Conservation (phyloP, 2,329 filamentous ascomycete genomes). For the Aureobasidium musti region DNA sequence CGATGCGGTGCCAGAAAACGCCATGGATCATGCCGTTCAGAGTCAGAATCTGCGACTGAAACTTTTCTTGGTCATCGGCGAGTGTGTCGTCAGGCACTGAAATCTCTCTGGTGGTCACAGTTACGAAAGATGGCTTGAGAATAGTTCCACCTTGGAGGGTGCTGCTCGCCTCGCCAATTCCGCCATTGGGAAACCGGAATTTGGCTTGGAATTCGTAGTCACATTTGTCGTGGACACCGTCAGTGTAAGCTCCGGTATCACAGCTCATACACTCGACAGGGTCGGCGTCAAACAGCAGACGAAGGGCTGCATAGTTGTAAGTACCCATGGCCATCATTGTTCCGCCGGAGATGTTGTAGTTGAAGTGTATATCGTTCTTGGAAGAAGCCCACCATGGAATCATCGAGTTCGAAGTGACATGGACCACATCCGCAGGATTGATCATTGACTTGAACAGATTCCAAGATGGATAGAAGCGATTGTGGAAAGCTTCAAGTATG, state of each 20-base stretch:
- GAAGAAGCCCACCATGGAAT: conserved; percentile 27
- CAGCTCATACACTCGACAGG: neutral
- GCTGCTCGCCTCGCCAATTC: neutral
- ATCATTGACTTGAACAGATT: conserved; percentile 43
- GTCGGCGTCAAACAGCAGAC: neutral
- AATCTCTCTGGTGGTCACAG: neutral
- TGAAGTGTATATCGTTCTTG: conserved; percentile 44
- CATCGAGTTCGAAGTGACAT: neutral
- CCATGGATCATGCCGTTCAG: conserved; percentile 4
- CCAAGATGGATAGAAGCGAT: conserved; percentile 49
- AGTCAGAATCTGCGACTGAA: neutral
- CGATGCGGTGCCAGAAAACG: conserved; percentile 5
- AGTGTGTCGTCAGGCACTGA: neutral
- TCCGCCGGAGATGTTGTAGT: conserved; percentile 45
- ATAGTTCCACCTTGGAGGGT: neutral
- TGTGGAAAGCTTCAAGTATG: conserved; percentile 55
- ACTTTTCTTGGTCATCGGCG: neutral
- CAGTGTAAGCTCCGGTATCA: neutral
- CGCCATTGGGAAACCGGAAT: neutral
- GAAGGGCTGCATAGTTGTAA: neutral
- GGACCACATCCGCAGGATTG: conserved; percentile 31
- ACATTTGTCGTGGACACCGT: neutral
- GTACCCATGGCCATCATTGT: conserved; percentile 40
- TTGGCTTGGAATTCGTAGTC: neutral
- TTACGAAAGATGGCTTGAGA: neutral